Evolutionary conservation across 208 protist genomes (phyloP), one percentile per base, ranked within the genome.

Genomic region (Vickermania ingenoplastis): DNA sequence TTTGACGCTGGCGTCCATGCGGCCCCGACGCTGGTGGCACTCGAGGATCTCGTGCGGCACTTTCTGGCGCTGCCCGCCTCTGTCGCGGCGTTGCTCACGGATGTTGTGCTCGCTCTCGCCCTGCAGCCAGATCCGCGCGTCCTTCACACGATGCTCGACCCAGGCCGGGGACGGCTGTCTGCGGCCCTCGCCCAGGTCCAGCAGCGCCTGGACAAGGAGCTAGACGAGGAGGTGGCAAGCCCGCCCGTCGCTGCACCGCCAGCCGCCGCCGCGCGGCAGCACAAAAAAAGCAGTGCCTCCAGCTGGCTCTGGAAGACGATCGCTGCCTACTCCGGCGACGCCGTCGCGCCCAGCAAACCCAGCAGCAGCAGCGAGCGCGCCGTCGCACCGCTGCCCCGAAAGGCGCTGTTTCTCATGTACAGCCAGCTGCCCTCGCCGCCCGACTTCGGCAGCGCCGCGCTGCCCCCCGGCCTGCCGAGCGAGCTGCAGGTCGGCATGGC

Each of bases 61-160:
- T 63, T 76, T 27, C 31, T 80, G 41, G 36, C 28, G 1, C 63
- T 80, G 25, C 84, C 84, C 1, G 59, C 71, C 56, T 59, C 57
- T 0, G 75, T 83, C 26, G 73, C 66, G 36, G 58, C 65, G 29
- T 59, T 83, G 3, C 67, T 91, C 3, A 74, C 80, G 1, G 63
- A 78, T 45, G 41, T 83, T n/a, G 41, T 78, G 29, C 61, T 66
- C 2, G 71, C 73, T 23, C 53, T 91, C 24, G 81, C 71, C 59
- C 53, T 86, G 4, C 31, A 86, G 36, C 81, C 84, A 2, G 84
- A 91, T 49, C 36, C 78, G 51, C 80, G 81, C n/a, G 79, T 84
- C 0, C 22, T 88, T 3, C 86, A 81, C 71, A 88, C 84, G 14
- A 63, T 91, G 14, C 56, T 91, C 41, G 78, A 88, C 51, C 65